Conservation (phyloP, 345 rosid genomes). For the Raphanus raphanistrum region DNA sequence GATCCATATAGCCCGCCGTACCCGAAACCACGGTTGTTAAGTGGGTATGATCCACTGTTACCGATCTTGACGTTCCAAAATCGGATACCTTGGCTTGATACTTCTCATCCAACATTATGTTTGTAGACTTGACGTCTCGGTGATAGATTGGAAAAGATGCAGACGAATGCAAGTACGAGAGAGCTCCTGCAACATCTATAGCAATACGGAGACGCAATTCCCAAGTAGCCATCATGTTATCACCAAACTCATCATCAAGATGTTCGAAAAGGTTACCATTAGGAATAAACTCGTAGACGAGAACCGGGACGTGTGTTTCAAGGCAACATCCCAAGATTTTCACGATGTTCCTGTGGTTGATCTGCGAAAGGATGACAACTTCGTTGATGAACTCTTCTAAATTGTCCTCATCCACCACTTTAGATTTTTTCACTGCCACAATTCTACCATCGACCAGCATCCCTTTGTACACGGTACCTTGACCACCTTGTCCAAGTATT, state of each 20-base stretch:
- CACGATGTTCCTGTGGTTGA: neutral
- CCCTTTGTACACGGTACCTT: neutral
- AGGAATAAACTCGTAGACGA: neutral
- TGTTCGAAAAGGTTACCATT: neutral
- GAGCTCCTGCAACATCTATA: neutral
- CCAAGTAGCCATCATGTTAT: neutral
- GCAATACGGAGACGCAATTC: neutral
- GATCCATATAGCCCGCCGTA: neutral
- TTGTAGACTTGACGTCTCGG: neutral
- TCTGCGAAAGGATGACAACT: neutral
- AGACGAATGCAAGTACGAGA: neutral
- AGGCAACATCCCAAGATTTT: neutral
- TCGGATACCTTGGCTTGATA: neutral
- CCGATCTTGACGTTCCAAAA: neutral
- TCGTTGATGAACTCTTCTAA: neutral
- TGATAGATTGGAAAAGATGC: neutral
- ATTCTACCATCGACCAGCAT: neutral
- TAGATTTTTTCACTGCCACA: neutral
- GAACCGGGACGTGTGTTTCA: neutral
- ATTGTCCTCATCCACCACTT: neutral
- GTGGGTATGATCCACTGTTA: neutral
- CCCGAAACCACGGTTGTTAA: neutral
- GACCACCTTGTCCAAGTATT: neutral
- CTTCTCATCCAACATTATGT: neutral
- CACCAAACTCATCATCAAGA: neutral